Evolutionary conservation across 345 rosid species (phyloP), one percentile per base, ranked within the genome.

Genomic region (Litchi chinensis): DNA sequence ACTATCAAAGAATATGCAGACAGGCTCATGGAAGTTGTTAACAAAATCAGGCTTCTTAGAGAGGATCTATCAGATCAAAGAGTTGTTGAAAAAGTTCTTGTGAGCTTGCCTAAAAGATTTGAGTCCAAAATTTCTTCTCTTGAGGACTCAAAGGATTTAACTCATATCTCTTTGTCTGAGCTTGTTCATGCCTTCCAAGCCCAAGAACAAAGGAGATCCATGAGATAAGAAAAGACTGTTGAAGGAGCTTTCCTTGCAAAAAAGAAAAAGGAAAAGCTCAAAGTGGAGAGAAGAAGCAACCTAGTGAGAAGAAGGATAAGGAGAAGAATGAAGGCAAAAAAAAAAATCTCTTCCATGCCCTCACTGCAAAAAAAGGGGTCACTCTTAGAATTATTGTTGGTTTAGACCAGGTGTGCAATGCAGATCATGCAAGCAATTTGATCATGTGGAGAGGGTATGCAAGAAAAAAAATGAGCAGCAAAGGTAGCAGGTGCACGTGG

Each of bases 81-180:
- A n/a, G n/a, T n/a, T n/a, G n/a, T n/a, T n/a, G n/a, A n/a, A n/a
- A n/a, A n/a, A n/a, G n/a, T n/a, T n/a, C n/a, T n/a, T n/a, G n/a
- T n/a, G n/a, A n/a, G 37, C 40, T 70, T 50, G 78, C 60, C 57
- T 2, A 71, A 64, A 18, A 76, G 71, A 16, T 21, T 74, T 0
- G 68, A 44, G 48, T 44, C 48, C 48, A 44, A 44, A 44, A 44
- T 44, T 9, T 44, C 48, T 44, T 44, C 48, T 56, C 62, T 56
- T 56, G n/a, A 56, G 10, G 62, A 56, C 62, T 56, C 62, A 56
- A 56, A 56, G 10, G 62, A 56, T 19, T 19, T 56, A 1, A 12
- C 62, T 5, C 16, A n/a, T n/a, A n/a, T n/a, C n/a, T n/a, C n/a
- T n/a, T n/a, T n/a, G n/a, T n/a, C n/a, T n/a, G n/a, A n/a, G 62